Evolutionary conservation across 768 basidiomycete species (phyloP).

Genomic region (Hygrophoropsis aurantiaca): DNA sequence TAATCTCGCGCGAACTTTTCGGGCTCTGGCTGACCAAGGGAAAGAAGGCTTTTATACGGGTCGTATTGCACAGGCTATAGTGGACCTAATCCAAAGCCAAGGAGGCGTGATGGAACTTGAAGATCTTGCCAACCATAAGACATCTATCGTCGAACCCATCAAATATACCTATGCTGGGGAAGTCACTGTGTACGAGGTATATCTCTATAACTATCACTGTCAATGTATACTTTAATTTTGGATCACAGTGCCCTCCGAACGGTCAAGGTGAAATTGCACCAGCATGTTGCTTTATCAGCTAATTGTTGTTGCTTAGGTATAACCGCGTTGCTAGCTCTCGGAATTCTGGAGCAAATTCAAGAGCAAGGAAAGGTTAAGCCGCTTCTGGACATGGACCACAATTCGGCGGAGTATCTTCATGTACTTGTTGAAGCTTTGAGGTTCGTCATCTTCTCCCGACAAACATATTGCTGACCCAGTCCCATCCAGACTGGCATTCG

Average conservation of each 20-base stretch:
- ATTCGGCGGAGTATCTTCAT: slow-evolving; percentile 88
- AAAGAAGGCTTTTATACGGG: slow-evolving; percentile 96
- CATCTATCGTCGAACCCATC: slow-evolving; percentile 85
- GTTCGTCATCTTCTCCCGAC: slow-evolving; percentile 34
- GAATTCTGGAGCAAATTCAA: slow-evolving; percentile 87
- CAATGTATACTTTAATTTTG: background rate
- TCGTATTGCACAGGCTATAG: slow-evolving; percentile 83
- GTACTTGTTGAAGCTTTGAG: slow-evolving; percentile 82
- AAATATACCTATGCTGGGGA: slow-evolving; percentile 84
- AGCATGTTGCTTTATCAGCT: background rate
- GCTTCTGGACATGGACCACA: slow-evolving; percentile 82
- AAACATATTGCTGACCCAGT: slow-evolving; percentile 3
- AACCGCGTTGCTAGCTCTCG: slow-evolving; percentile 89
- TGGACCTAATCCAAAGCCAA: slow-evolving; percentile 78
- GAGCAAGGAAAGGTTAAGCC: slow-evolving; percentile 67
- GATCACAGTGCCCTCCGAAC: slow-evolving; percentile 84
- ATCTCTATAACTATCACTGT: slow-evolving; percentile 7
- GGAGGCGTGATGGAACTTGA: slow-evolving; percentile 93
- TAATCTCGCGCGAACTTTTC: slow-evolving; percentile 82
- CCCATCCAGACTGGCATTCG: slow-evolving; percentile 59
- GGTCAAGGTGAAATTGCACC: slow-evolving; percentile 66
- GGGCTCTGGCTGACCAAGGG: slow-evolving; percentile 74
- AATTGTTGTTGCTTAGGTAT: slow-evolving; percentile 48
- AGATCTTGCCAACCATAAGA: slow-evolving; percentile 85
- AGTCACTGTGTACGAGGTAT: slow-evolving; percentile 89